Evolutionary conservation across 129 eudicot genomes (phyloP), one percentile per base, ranked within the genome.

Genomic region (Escallonia herrerae): DNA sequence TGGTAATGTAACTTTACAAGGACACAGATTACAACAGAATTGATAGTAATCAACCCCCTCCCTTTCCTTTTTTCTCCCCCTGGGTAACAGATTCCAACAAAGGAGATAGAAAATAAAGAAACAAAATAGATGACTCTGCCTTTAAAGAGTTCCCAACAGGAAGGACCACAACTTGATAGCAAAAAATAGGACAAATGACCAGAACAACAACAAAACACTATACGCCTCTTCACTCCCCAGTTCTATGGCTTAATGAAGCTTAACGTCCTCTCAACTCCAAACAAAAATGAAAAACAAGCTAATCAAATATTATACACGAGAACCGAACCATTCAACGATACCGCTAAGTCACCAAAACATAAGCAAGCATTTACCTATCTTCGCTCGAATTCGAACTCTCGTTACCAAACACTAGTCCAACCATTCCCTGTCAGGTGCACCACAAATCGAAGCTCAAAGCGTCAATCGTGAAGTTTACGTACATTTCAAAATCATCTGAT

Each of bases 371-470:
- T 47, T 69, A 91, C 97, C 97, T 91, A 56, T 91, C 97, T 48
- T 91, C 96, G 44, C 54, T 91, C 13, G 95, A 82, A 74, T 76
- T 66, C 4, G 95, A 87, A 58, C 81, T 82, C 54, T 91, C 97
- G 39, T 87, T 91, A 44, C 95, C 86, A 63, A 91, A 87, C 14
- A 91, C 89, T 72, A 81, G 91, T 22, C 93, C 95, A 68, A 91
- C 94, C 60, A 87, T 90, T 46, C 95, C 97, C 97, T 91, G 87
- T 62, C 73, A 66, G 38, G 60, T 3, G 15, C 42, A 45, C 13
- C 68, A 46, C 2, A 51, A 62, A 15, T 42, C 0, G 37, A 7
- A 69, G 58, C 50, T 69, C 55, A 72, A 61, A 47, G 22, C 60
- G 15, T 37, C 47, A 60, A 56, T 15, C 38, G 44, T 42, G 46